Evolutionary conservation across 192 early-diverging fungal species (phyloP), one percentile per base, ranked within the genome.

Genomic region (Coemansia sp.): DNA sequence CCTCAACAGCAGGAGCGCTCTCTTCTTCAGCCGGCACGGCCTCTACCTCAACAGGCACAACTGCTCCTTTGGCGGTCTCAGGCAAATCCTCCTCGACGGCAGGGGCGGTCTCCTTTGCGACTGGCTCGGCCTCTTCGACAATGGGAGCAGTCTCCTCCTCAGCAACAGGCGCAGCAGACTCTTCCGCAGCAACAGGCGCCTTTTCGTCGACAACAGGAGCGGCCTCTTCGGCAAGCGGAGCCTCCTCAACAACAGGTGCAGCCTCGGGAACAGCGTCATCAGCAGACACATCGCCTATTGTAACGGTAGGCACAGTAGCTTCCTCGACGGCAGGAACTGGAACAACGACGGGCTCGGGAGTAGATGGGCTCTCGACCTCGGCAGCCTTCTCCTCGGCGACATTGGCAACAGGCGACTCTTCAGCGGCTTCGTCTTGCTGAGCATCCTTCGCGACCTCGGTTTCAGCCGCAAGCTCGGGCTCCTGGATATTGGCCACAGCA

Each of bases 331-430:
- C 69, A 18, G 13, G 24, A 31, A 55, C 52, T 3, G 52, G 55
- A 18, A 36, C 55, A 36, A 33, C 55, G 31, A 8, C 55, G 3
- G 31, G 16, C 15, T 34, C 55, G 12, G 29, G 53, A 57, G 53
- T 16, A 18, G 55, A 24, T 16, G 16, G 55, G 29, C 33, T 34
- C 55, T 58, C 31, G 39, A 7, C 64, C 41, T 27, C 63, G 57
- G 63, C 36, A 64, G 66, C 18, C 57, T 27, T 27, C 64, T 73
- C 64, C 40, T 60, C 76, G 33, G 34, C 66, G 63, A 36, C 44
- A 52, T 13, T 40, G 50, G 65, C 46, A 43, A 38, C 62, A 63
- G 36, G 38, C n/a, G 53, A 3, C 29, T 52, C 57, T 33, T 61
- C n/a, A 18, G 71, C 44, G 22, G 20, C 44, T 60, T 62, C 29